Base-by-base conservation (phyloP, 345 rosid species). In the Diplotaxis tenuifolia region DNA sequence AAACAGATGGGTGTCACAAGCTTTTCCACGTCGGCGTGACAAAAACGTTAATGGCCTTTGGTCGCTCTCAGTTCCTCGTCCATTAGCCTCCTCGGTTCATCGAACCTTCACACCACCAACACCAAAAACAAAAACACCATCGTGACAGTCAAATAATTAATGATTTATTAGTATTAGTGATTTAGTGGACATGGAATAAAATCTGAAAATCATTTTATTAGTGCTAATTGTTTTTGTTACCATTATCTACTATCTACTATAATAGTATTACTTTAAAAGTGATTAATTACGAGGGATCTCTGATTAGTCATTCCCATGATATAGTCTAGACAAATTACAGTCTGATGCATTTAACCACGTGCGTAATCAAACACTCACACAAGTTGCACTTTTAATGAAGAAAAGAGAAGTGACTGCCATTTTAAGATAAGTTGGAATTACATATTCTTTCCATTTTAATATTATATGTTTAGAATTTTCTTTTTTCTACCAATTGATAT, bases 311-410 rank as follows among this genome's bases (percentile, higher is more conserved):
- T 20, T 52, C 25, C 61, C 69, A 75, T 53, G 32, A 50, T 12
- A 54, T 11, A 49, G 15, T 40, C 1, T 16, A 18, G 50, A 59
- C 29, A 67, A 9, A 40, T 40, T 42, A 42, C 49, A 42, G 49
- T 42, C 18, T 42, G 73, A 36, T 69, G 42, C 79, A 75, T 62
- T 75, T 75, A 75, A 75, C 75, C 70, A 75, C 79, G 70, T 75
- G 79, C 53, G 70, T 69, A 28, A 55, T 63, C 40, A 42, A 75
- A 68, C 71, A 62, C 80, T 25, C 62, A 47, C 54, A 71, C 63
- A 71, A 71, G 63, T 65, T 77, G 71, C 75, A 71, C 56, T 64
- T 76, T 47, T 65, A 20, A 68, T 36, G 36, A 40, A 45, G 31
- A 47, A 15, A n/a, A 40, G 6, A 49, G 3, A 15, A 15, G 22